These are phyloP conservation scores for Fusarium nematophilum DNA, from an alignment of 2,329 filamentous ascomycete species.

Conservation along the genomic window DNA sequence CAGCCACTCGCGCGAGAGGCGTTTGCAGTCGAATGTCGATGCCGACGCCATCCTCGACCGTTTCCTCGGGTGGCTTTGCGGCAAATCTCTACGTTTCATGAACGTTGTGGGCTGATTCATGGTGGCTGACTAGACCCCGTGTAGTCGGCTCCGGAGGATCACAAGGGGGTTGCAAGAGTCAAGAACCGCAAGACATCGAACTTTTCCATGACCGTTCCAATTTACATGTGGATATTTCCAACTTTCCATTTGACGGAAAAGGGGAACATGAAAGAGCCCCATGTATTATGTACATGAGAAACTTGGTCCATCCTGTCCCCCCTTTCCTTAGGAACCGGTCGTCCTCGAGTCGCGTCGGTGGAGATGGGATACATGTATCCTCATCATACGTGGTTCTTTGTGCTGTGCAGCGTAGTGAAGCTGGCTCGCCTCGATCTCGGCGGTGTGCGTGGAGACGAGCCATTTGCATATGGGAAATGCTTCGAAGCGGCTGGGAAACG, in stretches of 20 bases:
- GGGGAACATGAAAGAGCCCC: neutral
- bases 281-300: constrained; percentile 30
- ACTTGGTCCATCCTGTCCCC: neutral
- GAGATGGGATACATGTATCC: constrained; percentile 16
- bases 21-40: constrained; percentile 31
- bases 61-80: constrained; percentile 12
- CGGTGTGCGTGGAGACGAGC: constrained; percentile 29
- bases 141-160: constrained; percentile 20
- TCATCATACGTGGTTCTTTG: constrained; percentile 27
- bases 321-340: constrained; percentile 6
- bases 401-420: neutral
- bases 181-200: constrained; percentile 15
- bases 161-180: constrained; percentile 11
- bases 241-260: constrained; percentile 6
- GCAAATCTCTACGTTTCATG: constrained; percentile 8
- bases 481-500: constrained; percentile 12
- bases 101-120: constrained; percentile 22
- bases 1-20: constrained; percentile 28
- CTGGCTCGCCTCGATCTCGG: constrained; percentile 16
- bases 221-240: constrained; percentile 22
- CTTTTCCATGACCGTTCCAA: constrained; percentile 22
- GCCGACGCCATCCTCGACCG: constrained; percentile 23
- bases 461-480: constrained; percentile 25
- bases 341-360: constrained; percentile 14
- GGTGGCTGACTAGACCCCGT: constrained; percentile 17